Evolutionary conservation across 768 basidiomycete genomes (phyloP).

Genomic region (Trametes villosa): DNA sequence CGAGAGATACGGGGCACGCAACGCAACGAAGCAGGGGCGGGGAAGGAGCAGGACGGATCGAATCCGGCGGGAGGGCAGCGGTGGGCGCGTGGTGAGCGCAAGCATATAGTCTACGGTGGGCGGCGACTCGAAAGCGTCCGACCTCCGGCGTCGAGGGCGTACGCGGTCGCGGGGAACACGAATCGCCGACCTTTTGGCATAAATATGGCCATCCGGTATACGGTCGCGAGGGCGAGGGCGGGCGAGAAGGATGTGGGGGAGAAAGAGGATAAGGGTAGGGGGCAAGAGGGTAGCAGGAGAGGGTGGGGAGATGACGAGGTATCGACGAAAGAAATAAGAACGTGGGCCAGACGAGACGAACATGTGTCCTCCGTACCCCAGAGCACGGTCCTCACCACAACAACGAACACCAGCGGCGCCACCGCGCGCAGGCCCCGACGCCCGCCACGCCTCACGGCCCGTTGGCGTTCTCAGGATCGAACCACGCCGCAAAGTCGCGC

Average conservation of each 20-base stretch:
- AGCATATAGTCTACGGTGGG: constrained; percentile 1
- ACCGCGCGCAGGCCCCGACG: background rate
- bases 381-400: background rate
- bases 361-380: constrained; percentile 5
- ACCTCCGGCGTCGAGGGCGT: no score
- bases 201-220: constrained; percentile 19
- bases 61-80: no score
- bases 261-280: background rate
- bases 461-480: constrained; percentile 51
- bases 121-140: constrained; percentile 2
- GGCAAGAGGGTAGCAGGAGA: background rate
- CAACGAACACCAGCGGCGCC: background rate
- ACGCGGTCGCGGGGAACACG: constrained; percentile 1
- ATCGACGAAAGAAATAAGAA: background rate
- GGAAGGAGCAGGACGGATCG: no score
- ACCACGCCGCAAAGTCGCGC: constrained; percentile 78
- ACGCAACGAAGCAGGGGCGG: background rate
- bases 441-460: background rate
- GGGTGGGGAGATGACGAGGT: constrained; percentile 4
- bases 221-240: background rate
- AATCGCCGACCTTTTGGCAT: constrained; percentile 21
- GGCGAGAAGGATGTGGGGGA: background rate
- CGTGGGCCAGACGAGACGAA: background rate
- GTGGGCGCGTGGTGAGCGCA: no score
- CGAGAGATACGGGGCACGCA: background rate